Evolutionary conservation across 2,329 filamentous ascomycete species (phyloP).

Genomic region (Aquanectria penicillioides): DNA sequence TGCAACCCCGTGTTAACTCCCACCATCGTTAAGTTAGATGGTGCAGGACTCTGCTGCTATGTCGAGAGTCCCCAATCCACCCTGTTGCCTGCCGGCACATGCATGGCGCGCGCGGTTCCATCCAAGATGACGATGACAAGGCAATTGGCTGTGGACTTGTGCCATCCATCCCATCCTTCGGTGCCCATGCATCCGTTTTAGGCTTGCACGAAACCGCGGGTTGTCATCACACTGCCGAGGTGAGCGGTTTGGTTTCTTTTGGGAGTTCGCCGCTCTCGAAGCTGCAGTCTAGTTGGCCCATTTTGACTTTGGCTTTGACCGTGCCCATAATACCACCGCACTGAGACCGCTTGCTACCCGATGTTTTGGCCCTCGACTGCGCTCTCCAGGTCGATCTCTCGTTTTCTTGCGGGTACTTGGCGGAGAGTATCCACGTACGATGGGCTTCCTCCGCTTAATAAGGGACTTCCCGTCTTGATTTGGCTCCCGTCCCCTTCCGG

Average conservation of each 20-base stretch:
- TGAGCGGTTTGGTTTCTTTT: slow-evolving; percentile 8
- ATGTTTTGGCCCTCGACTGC: no score
- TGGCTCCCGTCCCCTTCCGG: slow-evolving; percentile 5
- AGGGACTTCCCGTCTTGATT: slow-evolving; percentile 18
- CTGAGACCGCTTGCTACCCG: no score
- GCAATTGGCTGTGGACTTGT: slow-evolving; percentile 25
- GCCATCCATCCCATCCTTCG: slow-evolving; percentile 29
- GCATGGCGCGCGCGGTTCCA: slow-evolving; percentile 29
- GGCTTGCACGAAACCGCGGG: slow-evolving; percentile 4
- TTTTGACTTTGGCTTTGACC: background rate
- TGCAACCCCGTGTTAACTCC: slow-evolving; percentile 26
- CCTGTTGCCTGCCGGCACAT: slow-evolving; percentile 40
- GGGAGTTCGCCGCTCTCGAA: background rate
- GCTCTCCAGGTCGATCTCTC: slow-evolving; percentile 9
- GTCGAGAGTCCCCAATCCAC: slow-evolving; percentile 27
- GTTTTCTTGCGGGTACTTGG: slow-evolving; percentile 1
- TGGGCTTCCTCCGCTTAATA: slow-evolving; percentile 10
- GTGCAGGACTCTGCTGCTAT: slow-evolving; percentile 29
- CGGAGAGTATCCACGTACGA: slow-evolving; percentile 15
- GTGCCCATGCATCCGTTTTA: slow-evolving; percentile 12
- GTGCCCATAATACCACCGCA: background rate
- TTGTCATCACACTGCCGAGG: slow-evolving; percentile 14
- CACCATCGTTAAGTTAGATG: slow-evolving; percentile 26
- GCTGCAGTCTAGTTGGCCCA: background rate
- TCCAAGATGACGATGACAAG: slow-evolving; percentile 28